Conservation (phyloP, 1,284 basidiomycete species). For the Microbotryum scabiosae region DNA sequence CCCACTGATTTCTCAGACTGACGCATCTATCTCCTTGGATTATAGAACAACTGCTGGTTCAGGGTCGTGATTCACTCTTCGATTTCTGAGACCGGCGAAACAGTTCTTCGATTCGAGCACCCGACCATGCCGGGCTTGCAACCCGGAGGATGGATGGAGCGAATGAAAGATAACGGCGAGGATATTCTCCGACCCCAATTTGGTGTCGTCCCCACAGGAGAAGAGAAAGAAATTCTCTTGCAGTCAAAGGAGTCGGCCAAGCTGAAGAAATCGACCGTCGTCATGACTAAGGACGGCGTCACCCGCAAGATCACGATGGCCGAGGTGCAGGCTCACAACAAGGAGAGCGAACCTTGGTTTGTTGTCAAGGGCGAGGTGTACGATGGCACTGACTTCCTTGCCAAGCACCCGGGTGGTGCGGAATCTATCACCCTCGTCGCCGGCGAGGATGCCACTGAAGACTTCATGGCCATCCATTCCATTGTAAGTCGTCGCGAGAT, state of each 20-base stretch:
- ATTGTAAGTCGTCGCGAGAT: conserved; percentile 41
- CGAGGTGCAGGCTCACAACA: conserved; percentile 48
- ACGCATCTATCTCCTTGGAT: too few species aligned
- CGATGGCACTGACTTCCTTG: conserved; percentile 51
- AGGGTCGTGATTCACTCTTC: conserved; percentile 48
- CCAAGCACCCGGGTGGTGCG: conserved; percentile 56
- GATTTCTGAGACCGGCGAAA: conserved; percentile 34
- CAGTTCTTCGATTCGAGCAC: conserved; percentile 51
- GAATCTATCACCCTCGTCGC: conserved; percentile 54
- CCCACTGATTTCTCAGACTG: too few species aligned
- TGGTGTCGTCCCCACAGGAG: conserved; percentile 10
- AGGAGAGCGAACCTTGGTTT: conserved; percentile 52
- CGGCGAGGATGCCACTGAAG: conserved; percentile 57
- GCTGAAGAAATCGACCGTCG: conserved; percentile 33
- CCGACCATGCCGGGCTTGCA: conserved; percentile 51
- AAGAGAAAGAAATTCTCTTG: not conserved
- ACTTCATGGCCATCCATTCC: conserved; percentile 55
- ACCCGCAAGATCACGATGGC: conserved; percentile 46
- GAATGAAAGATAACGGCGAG: conserved; percentile 48
- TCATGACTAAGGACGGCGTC: conserved; percentile 45
- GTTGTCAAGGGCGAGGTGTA: conserved; percentile 53
- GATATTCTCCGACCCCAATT: conserved; percentile 48
- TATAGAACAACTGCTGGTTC: conserved; percentile 48
- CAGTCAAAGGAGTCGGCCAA: conserved; percentile 1
- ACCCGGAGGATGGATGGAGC: conserved; percentile 58